Base-by-base conservation (phyloP, 441 rosid genomes). In the Capsella rubella region DNA sequence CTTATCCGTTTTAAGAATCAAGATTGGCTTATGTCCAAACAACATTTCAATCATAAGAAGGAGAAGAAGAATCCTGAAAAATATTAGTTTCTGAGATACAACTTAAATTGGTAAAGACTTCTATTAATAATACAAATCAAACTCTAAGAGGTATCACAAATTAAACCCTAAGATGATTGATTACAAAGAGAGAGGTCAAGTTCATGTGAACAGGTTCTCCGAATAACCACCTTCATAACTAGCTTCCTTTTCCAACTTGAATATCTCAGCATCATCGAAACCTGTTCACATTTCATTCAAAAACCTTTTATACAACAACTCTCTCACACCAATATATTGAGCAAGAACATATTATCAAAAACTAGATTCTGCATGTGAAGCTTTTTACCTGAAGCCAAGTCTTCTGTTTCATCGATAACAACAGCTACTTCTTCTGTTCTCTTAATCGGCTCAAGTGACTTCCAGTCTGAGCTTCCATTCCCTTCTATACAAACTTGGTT, bases 181-280 rank as follows among this genome's bases (percentile, higher is more conserved):
- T 67, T 76, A 71, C 72, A 76, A 1, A 46, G 31, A 76, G 31
- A 76, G 37, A 71, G 34, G 54, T 42, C 68, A 9, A 71, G 80
- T 42, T 77, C 69, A 72, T 0, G 77, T 37, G 53, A 78, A 72
- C 49, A 54, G 59, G 52, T 78, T 72, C 74, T 78, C 78, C 29
- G 77, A 67, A 54, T 72, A 72, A 67, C 77, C 70, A 53, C 64
- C 64, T 68, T 78, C 81, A 28, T 78, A 76, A 21, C 74, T 81
- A 32, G 69, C 74, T 71, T 82, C 85, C 14, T 82, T 85, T 31
- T 80, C 90, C 12, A 76, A 79, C 27, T 75, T 78, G 70, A 91
- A 90, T 73, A 95, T 89, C 84, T 95, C 96, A 52, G 57, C 68
- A 75, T 92, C 99, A 69, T 85, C 83, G 42, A 92, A 95, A 15